These are phyloP conservation scores for Globisporangium megalacanthum DNA, from an alignment of 352 stramenopile genomes.

Conservation along the genomic window DNA sequence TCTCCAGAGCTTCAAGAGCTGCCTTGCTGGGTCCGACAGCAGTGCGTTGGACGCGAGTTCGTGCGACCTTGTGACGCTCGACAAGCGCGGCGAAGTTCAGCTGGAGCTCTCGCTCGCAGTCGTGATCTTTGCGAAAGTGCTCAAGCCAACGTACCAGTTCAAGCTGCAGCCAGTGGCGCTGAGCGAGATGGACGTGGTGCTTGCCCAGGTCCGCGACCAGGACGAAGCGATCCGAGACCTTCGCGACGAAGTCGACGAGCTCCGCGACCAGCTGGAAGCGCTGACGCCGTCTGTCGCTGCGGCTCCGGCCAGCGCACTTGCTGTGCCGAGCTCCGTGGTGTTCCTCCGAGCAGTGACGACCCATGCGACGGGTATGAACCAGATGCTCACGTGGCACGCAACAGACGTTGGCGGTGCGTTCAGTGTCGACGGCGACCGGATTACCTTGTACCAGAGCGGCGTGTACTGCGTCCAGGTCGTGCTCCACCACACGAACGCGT, in stretches of 20 bases:
- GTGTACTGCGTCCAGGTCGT: conserved; percentile 1
- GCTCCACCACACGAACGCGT: conserved; percentile 1
- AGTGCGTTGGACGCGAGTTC: neutral
- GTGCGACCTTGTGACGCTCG: neutral
- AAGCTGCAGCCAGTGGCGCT: conserved; percentile 3
- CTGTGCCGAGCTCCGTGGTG: neutral
- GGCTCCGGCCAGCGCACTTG: neutral
- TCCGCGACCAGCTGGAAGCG: neutral
- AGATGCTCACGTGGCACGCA: neutral
- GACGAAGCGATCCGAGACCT: conserved; percentile 8
- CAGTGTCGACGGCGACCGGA: neutral
- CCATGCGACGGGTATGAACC: neutral
- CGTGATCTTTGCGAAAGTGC: conserved; percentile 3
- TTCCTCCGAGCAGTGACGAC: neutral
- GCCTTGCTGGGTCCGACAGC: neutral
- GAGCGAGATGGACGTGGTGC: conserved; percentile 11
- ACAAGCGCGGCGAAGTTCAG: neutral
- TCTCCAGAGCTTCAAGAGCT: conserved; percentile 7
- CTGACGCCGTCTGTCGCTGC: too few relatives aligned
- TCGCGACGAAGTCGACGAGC: conserved; percentile 2
- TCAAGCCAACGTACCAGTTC: conserved; percentile 7
- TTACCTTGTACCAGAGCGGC: neutral
- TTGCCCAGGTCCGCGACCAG: conserved; percentile 6
- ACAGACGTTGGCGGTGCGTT: neutral
- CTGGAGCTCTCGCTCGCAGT: conserved; percentile 3